phyloP scores from a whole-genome alignment of 2,329 filamentous ascomycete species.

The Aspergillus sp. region DNA sequence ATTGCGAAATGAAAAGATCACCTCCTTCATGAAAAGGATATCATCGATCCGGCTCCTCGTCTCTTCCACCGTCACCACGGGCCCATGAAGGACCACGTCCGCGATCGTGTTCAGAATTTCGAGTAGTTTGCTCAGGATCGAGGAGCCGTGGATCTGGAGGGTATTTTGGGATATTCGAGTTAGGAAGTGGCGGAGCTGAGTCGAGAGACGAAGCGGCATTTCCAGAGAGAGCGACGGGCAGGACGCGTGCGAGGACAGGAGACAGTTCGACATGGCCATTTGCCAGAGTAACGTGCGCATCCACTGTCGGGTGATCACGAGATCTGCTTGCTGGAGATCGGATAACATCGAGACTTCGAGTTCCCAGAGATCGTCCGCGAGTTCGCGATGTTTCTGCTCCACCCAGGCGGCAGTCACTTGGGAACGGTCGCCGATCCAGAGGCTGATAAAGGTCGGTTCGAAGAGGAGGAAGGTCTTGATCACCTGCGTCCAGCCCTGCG shows the following conservation, averaged over 20 bases:
- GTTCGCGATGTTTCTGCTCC: conserved; percentile 45
- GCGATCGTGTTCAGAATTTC: conserved; percentile 61
- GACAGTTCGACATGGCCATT: conserved; percentile 49
- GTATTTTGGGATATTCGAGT: conserved; percentile 44
- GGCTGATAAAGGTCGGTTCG: conserved; percentile 44
- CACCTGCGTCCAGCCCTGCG: conserved; percentile 45
- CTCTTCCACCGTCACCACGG: conserved; percentile 47
- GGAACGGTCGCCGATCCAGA: conserved; percentile 43
- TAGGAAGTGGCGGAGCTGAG: conserved; percentile 44
- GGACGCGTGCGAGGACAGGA: conserved; percentile 38
- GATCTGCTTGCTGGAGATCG: conserved; percentile 48
- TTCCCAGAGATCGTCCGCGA: conserved; percentile 40
- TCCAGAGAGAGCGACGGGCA: conserved; percentile 39
- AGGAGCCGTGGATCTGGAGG: conserved; percentile 56
- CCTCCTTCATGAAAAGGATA: conserved; percentile 53
- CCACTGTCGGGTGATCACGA: conserved; percentile 53
- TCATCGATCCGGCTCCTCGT: conserved; percentile 52
- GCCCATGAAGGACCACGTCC: conserved; percentile 56
- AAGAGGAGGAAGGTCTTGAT: conserved; percentile 47
- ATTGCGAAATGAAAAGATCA: conserved; percentile 51
- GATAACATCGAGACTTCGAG: conserved; percentile 39
- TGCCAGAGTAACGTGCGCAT: conserved; percentile 50
- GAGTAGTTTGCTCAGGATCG: conserved; percentile 59
- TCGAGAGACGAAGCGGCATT: conserved; percentile 46
- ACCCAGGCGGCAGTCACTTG: conserved; percentile 44